Conservation (phyloP, 371 early-diverging fungal genomes). For the Ecytonucleospora hepatopenaei region DNA sequence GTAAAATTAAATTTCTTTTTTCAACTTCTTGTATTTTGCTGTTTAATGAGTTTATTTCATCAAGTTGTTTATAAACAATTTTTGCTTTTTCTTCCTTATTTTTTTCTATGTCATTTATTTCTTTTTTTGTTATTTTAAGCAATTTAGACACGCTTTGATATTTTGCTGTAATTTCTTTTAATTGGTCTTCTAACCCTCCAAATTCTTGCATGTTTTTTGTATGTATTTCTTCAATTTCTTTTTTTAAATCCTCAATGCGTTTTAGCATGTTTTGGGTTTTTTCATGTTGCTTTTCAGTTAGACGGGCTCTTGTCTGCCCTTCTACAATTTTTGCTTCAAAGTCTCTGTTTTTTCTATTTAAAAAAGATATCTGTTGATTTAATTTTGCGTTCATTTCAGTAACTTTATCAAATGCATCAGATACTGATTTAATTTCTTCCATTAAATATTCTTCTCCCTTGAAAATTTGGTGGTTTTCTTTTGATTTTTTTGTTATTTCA, state of each 20-base stretch:
- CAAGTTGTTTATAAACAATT: background rate
- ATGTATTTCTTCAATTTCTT: background rate
- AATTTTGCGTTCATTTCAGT: conserved; percentile 8
- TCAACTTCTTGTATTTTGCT: background rate
- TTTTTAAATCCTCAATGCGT: background rate
- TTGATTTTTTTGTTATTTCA: background rate
- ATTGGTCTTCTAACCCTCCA: background rate
- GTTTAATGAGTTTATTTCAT: background rate
- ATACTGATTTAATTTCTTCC: conserved; percentile 13
- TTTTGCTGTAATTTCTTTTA: background rate
- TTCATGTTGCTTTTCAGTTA: background rate
- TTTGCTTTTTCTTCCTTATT: background rate
- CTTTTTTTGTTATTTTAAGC: background rate
- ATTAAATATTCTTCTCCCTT: conserved; percentile 5
- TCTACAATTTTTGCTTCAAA: conserved; percentile 23
- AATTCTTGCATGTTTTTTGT: background rate
- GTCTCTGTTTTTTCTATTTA: conserved; percentile 21
- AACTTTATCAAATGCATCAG: background rate
- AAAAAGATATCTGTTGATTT: conserved; percentile 9
- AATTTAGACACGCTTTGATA: background rate
- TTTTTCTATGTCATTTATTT: background rate
- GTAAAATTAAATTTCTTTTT: background rate
- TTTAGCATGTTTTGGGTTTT: background rate
- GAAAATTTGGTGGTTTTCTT: conserved; percentile 9
- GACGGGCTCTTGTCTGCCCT: background rate